Conservation (phyloP, 73 alveolate species). For the Uronychia binucleata region DNA sequence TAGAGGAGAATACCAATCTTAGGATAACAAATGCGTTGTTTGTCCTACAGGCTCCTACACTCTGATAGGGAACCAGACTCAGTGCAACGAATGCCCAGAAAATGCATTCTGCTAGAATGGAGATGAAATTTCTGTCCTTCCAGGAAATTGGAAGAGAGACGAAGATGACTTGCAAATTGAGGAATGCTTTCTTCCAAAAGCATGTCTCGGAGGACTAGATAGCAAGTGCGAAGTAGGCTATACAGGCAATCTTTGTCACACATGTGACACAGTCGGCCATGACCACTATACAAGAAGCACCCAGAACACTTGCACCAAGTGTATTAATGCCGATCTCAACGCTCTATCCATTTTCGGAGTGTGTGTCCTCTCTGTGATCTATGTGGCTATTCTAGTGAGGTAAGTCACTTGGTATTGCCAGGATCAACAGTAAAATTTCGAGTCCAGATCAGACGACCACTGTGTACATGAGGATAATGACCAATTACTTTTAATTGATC, state of each 20-base stretch:
- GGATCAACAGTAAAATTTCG: background rate
- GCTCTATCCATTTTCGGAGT: background rate
- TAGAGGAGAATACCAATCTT: background rate
- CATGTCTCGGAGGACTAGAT: background rate
- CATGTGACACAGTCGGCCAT: background rate
- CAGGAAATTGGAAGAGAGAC: background rate
- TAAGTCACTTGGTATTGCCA: background rate
- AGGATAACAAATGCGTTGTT: background rate
- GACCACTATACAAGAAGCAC: background rate
- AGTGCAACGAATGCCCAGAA: constrained; percentile 4
- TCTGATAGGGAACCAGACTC: background rate
- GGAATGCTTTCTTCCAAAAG: background rate
- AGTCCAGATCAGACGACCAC: background rate
- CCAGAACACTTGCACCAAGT: background rate
- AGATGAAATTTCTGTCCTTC: background rate
- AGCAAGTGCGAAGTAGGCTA: background rate
- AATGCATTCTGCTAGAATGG: background rate
- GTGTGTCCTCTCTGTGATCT: background rate
- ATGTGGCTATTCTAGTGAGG: background rate
- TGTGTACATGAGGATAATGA: background rate
- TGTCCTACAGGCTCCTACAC: constrained; percentile 11
- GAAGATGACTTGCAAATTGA: background rate
- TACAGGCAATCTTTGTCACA: constrained; percentile 1
- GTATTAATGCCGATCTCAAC: background rate
- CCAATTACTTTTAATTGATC: constrained; percentile 52